phyloP scores from a whole-genome alignment of 2,329 filamentous ascomycete genomes.

The Mollisiaceae sp. region DNA sequence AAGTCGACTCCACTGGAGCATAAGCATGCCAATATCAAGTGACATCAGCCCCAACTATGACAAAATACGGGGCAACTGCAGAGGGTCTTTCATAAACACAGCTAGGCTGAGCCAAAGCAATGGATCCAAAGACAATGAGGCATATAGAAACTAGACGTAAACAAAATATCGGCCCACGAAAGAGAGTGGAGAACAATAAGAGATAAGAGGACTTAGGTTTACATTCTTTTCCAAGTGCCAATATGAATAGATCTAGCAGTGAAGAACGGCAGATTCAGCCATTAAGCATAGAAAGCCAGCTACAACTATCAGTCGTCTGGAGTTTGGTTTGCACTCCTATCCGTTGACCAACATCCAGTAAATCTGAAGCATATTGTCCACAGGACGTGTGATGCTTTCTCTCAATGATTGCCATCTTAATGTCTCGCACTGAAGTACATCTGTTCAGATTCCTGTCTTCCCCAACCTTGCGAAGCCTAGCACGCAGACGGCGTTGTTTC shows the following conservation, averaged over 20 bases:
- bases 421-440: neutral
- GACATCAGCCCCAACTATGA: neutral
- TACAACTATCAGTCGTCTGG: neutral
- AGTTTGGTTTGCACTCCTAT: neutral
- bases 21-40: too few species aligned
- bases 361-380: neutral
- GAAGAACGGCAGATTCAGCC: neutral
- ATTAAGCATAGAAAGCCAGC: neutral
- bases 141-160: neutral
- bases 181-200: neutral
- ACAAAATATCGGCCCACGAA: neutral
- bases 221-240: neutral
- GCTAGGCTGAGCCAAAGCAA: neutral
- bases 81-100: neutral
- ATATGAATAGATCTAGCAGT: neutral
- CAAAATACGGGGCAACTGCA: neutral
- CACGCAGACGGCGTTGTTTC: neutral
- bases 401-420: neutral
- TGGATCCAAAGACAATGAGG: neutral
- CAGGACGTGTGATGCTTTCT: neutral
- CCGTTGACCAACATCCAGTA: neutral
- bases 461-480: neutral
- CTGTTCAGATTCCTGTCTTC: neutral
- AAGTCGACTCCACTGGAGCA: neutral
- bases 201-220: neutral